Base-by-base conservation (phyloP, 2,329 filamentous ascomycete species). In the Parafenestella ontariensis region DNA sequence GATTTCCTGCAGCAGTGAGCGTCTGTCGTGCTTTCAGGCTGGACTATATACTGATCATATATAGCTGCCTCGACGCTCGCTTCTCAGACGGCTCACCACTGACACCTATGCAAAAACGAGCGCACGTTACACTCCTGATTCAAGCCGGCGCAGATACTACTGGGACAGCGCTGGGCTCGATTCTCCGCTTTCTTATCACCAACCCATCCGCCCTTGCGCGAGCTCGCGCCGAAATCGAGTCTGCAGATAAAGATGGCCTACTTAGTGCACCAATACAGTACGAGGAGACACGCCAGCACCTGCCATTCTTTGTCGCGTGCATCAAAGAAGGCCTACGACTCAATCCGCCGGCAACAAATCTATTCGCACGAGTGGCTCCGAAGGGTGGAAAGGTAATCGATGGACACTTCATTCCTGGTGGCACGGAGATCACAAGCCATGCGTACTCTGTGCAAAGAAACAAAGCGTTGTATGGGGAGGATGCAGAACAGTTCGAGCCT, bases 241-340 rank as follows among this genome's bases (percentile, higher is more conserved):
- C 31, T 11, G 71, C 69, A 13, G 61, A 65, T 13, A 37, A 60
- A 26, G 56, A 51, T 5, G 54, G 58, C 7, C 46, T 50, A 1
- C 64, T 74, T 13, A 67, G 65, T 9, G 48, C 28, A 0, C 69
- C 72, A 1, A 58, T 73, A 26, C 59, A 61, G 21, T 72, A 64
- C 40, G 69, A 74, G 36, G 69, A 74, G 44, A 68, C 68, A 11
- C 64, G 66, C n/a, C 56, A 54, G 9, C 66, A 71, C 39, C 66
- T 73, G 39, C 82, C 79, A 1, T 85, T 77, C 68, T 84, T 80
- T 55, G 70, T 80, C 3, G 81, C 80, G 1, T 83, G 81, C 55
- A 76, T 85, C 41, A 78, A 79, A 23, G 82, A 85, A 61, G 76
- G 77, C 1, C 71, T 85, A 61, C 79, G 82, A 2, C 72, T 85